Evolutionary conservation across 805 yeast species (phyloP).

Genomic region (Cyberlindnera xylosilytica): DNA sequence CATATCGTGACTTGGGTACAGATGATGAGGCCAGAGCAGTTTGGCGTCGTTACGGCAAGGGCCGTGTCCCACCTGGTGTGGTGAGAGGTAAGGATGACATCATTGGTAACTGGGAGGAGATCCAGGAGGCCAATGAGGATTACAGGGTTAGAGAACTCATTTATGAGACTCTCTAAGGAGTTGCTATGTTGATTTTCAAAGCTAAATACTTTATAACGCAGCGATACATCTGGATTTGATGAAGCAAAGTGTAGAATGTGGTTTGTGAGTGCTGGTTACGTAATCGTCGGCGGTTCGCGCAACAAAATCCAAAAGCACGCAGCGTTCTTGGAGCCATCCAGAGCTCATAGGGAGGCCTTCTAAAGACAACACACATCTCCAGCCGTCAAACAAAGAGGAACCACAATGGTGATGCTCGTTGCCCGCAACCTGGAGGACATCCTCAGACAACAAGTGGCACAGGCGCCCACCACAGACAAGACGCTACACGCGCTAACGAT

Average conservation of each 20-base stretch:
- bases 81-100: conserved; percentile 79
- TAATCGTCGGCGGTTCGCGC: too few relatives aligned
- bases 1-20: conserved; percentile 78
- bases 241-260: too few relatives aligned
- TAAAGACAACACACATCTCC: too few relatives aligned
- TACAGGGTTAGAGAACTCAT: conserved; percentile 60
- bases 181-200: too few relatives aligned
- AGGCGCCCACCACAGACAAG: conserved; percentile 18
- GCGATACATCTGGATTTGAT: too few relatives aligned
- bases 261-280: too few relatives aligned
- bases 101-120: conserved; percentile 82
- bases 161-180: conserved; percentile 56
- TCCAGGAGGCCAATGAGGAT: conserved; percentile 84
- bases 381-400: not conserved
- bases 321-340: too few relatives aligned
- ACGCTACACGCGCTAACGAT: conserved; percentile 15
- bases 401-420: conserved; percentile 17
- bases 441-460: conserved; percentile 15
- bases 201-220: too few relatives aligned
- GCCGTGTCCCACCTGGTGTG: conserved; percentile 78
- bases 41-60: conserved; percentile 74
- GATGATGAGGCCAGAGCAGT: conserved; percentile 81
- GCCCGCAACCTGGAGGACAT: conserved; percentile 20
- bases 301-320: too few relatives aligned
- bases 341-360: too few relatives aligned